Evolutionary conservation across 257 asterid species (phyloP).

Genomic region (Nicotiana paniculata): DNA sequence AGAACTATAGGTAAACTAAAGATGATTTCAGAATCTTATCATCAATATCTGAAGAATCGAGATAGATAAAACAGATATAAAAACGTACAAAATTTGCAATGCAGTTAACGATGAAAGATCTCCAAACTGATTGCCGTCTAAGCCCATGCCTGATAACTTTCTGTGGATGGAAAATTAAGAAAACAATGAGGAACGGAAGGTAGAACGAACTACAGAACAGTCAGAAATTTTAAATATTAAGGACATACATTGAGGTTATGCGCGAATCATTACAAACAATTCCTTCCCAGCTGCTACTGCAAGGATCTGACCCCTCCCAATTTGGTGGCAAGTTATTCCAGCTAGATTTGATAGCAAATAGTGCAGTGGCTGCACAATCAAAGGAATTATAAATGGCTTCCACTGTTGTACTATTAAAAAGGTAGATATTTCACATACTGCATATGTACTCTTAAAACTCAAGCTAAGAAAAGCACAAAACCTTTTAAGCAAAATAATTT

Average conservation of each 20-base stretch:
- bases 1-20: neutral
- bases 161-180: conserved; percentile 33
- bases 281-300: conserved; percentile 76
- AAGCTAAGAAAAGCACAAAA: neutral
- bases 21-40: neutral
- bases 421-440: neutral
- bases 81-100: conserved; percentile 52
- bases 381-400: neutral
- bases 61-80: conserved; percentile 3
- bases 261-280: conserved; percentile 49
- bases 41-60: neutral
- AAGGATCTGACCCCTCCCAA: conserved; percentile 82
- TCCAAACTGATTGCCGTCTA: conserved; percentile 52
- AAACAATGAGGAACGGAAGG: neutral
- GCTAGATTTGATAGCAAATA: conserved; percentile 52
- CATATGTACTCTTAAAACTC: neutral
- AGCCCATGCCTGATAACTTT: conserved; percentile 45
- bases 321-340: conserved; percentile 85
- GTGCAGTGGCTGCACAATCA: conserved; percentile 53
- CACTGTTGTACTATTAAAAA: neutral
- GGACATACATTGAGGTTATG: conserved; percentile 60
- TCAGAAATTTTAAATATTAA: neutral
- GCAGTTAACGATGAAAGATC: conserved; percentile 58
- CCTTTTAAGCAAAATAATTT: neutral
- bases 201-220: neutral